Evolutionary conservation across 2,329 filamentous ascomycete species (phyloP), one percentile per base, ranked within the genome.

Genomic region (Apiospora malaysiana): DNA sequence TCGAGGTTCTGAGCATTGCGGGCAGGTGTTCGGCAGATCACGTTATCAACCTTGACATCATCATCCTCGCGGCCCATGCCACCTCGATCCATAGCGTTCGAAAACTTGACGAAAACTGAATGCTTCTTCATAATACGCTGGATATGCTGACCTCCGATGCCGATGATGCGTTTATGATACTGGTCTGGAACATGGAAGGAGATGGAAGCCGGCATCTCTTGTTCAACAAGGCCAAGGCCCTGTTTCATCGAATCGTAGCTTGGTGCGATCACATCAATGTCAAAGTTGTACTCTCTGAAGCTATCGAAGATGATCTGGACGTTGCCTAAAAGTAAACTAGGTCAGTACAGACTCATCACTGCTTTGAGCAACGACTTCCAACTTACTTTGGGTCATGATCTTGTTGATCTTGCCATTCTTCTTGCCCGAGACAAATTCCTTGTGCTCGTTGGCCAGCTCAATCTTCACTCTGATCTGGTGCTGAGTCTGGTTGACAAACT

Each of bases 351-450:
- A 9, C 43, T 18, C 37, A 21, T 0, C 14, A 25, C 40, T 32
- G 25, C 18, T 45, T 37, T 8, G 27, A 43, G n/a, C 12, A 37
- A 21, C 7, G 2, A 1, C 1, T 16, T n/a, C 80, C 32, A 63
- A 63, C 86, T 75, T 82, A 89, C 95, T 98, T 82, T 98, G 95
- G 32, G 95, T 96, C 96, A 99, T 99, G 78, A 99, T 99, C 87
- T 99, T 99, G 87, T 99, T 99, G 83, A 99, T 99, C 85, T 99
- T 99, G 82, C 96, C 96, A 78, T 99, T 99, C 87, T 99, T 99
- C 87, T 99, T 99, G 76, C 96, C 96, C 76, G 95, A 98, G 71
- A 99, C 96, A 80, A 99, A 99, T 79, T 99, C 96, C 83, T 99
- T 99, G 86, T 99, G 96, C 84, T 99, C 96, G 79, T 98, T 98